Conservation (phyloP, 1,139 yeast genomes). For the Suhomyces taliae region DNA sequence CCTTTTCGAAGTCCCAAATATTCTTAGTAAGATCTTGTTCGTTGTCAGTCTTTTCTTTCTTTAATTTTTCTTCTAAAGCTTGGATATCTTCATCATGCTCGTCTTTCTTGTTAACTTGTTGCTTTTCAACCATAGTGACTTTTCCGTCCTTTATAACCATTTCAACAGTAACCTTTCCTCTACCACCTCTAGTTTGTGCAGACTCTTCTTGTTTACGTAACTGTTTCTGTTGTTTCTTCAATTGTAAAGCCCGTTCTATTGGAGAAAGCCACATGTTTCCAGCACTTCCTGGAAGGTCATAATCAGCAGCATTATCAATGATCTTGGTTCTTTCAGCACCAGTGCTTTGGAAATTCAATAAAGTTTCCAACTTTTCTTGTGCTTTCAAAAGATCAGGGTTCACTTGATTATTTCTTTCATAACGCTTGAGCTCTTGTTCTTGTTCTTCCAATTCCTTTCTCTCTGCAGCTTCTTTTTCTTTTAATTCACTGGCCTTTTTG, state of each 20-base stretch:
- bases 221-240: slow-evolving; percentile 80
- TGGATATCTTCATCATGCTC: slow-evolving; percentile 26
- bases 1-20: slow-evolving; percentile 61
- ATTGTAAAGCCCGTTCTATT: slow-evolving; percentile 76
- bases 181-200: slow-evolving; percentile 61
- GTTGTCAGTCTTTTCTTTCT: slow-evolving; percentile 18
- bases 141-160: slow-evolving; percentile 84
- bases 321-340: slow-evolving; percentile 89
- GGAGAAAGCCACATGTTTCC: slow-evolving; percentile 84
- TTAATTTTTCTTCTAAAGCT: slow-evolving; percentile 27
- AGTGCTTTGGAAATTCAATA: slow-evolving; percentile 78
- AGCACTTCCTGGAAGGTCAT: slow-evolving; percentile 53
- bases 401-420: slow-evolving; percentile 33
- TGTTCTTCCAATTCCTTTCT: slow-evolving; percentile 33
- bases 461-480: slow-evolving; percentile 33
- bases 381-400: slow-evolving; percentile 66
- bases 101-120: slow-evolving; percentile 15
- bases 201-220: slow-evolving; percentile 60
- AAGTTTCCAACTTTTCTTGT: slow-evolving; percentile 66
- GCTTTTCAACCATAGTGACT: slow-evolving; percentile 54
- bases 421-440: slow-evolving; percentile 38
- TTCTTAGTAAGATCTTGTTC: slow-evolving; percentile 30
- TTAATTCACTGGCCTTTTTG: slow-evolving; percentile 21
- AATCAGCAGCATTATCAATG: slow-evolving; percentile 92
- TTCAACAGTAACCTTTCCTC: slow-evolving; percentile 72